phyloP scores from a whole-genome alignment of 306 rosid genomes.

The Acacia acuminata region DNA sequence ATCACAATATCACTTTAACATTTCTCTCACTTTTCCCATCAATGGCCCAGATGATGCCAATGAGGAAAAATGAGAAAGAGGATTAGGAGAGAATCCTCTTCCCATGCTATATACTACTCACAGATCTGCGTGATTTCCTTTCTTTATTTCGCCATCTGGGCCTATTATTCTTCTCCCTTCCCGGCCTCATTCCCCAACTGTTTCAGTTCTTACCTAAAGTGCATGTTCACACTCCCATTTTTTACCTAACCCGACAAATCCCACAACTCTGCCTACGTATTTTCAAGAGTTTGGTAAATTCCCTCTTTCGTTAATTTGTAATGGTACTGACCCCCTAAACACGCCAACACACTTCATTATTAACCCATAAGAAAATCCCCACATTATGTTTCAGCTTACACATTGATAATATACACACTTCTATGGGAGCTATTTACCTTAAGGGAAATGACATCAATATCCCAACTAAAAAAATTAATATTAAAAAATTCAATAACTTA shows the following conservation, averaged over 20 bases:
- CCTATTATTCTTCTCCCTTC: background rate
- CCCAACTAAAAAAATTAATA: no score
- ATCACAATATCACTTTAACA: no score
- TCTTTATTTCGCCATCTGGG: background rate
- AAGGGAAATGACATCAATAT: no score
- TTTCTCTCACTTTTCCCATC: no score
- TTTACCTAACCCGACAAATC: conserved; percentile 11
- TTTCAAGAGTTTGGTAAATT: background rate
- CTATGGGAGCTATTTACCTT: no score
- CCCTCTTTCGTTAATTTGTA: background rate
- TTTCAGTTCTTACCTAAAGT: background rate
- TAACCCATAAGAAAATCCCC: background rate
- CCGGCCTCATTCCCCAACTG: background rate
- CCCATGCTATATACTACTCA: background rate
- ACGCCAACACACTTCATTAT: background rate
- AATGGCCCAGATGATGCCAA: no score
- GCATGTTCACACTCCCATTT: background rate
- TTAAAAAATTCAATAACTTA: no score
- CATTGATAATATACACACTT: no score
- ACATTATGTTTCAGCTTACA: no score
- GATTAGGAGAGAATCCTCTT: no score
- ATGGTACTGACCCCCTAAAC: background rate
- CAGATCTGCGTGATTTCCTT: background rate
- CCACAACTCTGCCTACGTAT: background rate
- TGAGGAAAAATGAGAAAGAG: no score